Conservation (phyloP, 768 basidiomycete genomes). For the Clathrus columnatus region DNA sequence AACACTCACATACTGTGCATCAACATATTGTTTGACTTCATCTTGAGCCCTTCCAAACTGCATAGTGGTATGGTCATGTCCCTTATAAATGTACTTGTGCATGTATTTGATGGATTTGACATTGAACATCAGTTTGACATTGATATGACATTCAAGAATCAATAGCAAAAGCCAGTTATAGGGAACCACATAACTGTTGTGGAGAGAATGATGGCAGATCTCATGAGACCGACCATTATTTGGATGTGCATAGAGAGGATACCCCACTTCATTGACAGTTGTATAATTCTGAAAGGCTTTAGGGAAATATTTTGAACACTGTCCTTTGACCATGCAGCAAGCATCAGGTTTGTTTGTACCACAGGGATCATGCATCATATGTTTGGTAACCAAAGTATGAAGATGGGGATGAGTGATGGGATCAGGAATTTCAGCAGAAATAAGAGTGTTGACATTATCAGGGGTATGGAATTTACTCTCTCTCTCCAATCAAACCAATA, state of each 20-base stretch:
- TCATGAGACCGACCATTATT: slow-evolving; percentile 26
- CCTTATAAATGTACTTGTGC: slow-evolving; percentile 44
- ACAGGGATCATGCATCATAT: slow-evolving; percentile 46
- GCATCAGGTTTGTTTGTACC: slow-evolving; percentile 25
- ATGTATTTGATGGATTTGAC: slow-evolving; percentile 37
- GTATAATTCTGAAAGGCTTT: slow-evolving; percentile 30
- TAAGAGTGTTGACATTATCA: slow-evolving; percentile 32
- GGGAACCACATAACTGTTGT: slow-evolving; percentile 37
- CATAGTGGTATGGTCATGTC: slow-evolving; percentile 32
- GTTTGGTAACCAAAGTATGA: slow-evolving; percentile 24
- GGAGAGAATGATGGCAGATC: slow-evolving; percentile 16
- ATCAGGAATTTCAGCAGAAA: slow-evolving; percentile 38
- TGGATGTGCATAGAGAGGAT: slow-evolving; percentile 28
- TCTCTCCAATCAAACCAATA: slow-evolving; percentile 34
- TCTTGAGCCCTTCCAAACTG: slow-evolving; percentile 20
- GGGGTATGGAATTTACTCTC: slow-evolving; percentile 27
- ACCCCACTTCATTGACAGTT: slow-evolving; percentile 29
- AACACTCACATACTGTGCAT: slow-evolving; percentile 31
- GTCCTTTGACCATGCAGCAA: slow-evolving; percentile 33
- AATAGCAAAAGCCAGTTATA: slow-evolving; percentile 28
- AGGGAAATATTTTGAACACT: slow-evolving; percentile 37
- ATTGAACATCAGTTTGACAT: slow-evolving; percentile 34
- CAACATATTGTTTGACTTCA: slow-evolving; percentile 29
- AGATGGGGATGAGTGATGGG: slow-evolving; percentile 29
- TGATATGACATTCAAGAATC: slow-evolving; percentile 39